phyloP scores from a whole-genome alignment of 2,329 filamentous ascomycete species.

The Colletotrichum spaethianum region DNA sequence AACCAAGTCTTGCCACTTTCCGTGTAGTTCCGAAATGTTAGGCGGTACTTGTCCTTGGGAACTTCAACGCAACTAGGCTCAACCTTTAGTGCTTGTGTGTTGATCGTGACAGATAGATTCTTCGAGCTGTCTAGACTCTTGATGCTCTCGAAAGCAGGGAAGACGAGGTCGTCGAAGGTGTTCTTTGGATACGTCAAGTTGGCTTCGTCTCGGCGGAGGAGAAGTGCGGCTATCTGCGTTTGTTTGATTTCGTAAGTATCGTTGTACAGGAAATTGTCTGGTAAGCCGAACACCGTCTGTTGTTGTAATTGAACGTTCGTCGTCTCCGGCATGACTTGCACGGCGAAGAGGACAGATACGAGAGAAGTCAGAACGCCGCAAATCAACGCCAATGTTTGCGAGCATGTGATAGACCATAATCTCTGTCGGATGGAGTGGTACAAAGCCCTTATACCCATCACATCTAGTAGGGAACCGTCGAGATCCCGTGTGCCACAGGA shows the following conservation, averaged over 20 bases:
- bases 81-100: conserved; percentile 1
- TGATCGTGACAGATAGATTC: conserved; percentile 9
- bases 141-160: conserved; percentile 3
- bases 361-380: conserved; percentile 28
- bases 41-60: not conserved
- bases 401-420: conserved; percentile 10
- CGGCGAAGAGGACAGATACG: conserved; percentile 11
- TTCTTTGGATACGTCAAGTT: conserved; percentile 22
- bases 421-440: conserved; percentile 1
- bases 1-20: not conserved
- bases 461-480: conserved; percentile 13
- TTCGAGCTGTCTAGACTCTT: not conserved
- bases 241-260: not conserved
- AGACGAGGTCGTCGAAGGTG: conserved; percentile 9
- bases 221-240: not conserved
- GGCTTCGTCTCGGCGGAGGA: not conserved
- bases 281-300: conserved; percentile 7
- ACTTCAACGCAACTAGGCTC: not conserved
- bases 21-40: conserved; percentile 1
- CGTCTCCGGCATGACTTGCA: conserved; percentile 4
- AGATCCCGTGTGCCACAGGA: conserved; percentile 4
- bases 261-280: not conserved
- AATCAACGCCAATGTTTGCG: conserved; percentile 21
- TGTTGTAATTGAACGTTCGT: not conserved
- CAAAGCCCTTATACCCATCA: conserved; percentile 19